A percentile compares a stretch with the other conserved stretches of the same genome.
Conservation (phyloP, 139 green algal species). For the Chlamydomonas incerta region DNA sequence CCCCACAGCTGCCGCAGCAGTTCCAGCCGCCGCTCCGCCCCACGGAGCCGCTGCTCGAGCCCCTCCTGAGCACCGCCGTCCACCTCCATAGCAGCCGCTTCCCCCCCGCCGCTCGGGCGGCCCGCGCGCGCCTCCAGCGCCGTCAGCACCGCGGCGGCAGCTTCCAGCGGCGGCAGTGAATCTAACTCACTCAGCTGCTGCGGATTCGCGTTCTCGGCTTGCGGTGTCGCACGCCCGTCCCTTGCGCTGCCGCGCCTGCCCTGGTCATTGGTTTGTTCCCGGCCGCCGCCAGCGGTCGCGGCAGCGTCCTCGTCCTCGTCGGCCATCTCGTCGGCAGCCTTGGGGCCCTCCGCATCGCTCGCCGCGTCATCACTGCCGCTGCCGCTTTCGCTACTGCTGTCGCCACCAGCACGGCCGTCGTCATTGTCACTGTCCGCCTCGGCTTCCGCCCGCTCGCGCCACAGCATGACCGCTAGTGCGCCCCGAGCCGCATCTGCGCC, state of each 20-base stretch:
- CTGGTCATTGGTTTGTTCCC: too few species aligned
- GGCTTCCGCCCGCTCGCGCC: background rate
- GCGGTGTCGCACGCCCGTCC: too few species aligned
- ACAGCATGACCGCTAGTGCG: background rate
- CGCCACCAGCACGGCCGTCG: too few species aligned
- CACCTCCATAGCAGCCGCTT: background rate
- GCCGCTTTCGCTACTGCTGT: background rate
- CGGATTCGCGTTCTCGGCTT: too few species aligned
- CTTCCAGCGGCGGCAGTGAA: background rate
- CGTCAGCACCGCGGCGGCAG: background rate
- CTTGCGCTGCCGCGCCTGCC: too few species aligned
- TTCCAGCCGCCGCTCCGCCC: conserved; percentile 1
- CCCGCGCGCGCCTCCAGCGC: background rate
- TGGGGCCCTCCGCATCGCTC: background rate
- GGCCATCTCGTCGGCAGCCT: background rate
- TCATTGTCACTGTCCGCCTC: background rate
- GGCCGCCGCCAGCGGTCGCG: background rate
- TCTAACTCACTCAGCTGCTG: background rate
- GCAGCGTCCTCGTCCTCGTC: background rate
- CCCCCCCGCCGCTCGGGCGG: background rate
- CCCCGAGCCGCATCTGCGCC: background rate
- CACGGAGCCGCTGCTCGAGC: too few species aligned
- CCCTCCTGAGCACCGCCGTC: background rate
- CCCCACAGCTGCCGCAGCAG: conserved; percentile 2
- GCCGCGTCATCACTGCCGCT: background rate